Evolutionary conservation across 2,329 filamentous ascomycete species (phyloP).

Genomic region (Pestalotiopsis sp.): DNA sequence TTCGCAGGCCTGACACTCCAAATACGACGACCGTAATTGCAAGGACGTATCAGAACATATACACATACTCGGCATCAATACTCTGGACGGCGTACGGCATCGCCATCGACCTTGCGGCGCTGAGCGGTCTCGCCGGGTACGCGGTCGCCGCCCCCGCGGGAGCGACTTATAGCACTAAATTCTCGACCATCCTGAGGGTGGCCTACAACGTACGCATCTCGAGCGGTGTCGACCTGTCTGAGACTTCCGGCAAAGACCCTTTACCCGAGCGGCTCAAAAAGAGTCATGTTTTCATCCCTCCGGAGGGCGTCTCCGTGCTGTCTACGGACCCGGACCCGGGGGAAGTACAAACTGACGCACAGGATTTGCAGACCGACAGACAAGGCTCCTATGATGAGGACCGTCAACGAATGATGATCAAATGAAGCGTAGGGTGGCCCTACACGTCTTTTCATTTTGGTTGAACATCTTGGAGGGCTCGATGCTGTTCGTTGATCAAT

Average conservation of each 20-base stretch:
- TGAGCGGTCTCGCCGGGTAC: background rate
- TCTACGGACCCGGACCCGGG: background rate
- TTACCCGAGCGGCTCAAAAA: background rate
- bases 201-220: background rate
- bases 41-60: background rate
- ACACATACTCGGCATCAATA: background rate
- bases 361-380: background rate
- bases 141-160: background rate
- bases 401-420: background rate
- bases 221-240: background rate
- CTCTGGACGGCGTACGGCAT: background rate
- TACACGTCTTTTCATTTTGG: too few relatives aligned
- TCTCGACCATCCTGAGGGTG: background rate
- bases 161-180: background rate
- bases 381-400: background rate
- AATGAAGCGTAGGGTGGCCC: background rate
- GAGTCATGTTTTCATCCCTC: background rate
- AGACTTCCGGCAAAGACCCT: background rate
- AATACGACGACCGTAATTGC: background rate
- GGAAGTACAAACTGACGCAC: background rate
- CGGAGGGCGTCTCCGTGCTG: background rate
- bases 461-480: background rate
- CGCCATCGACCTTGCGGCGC: background rate
- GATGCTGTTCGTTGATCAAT: background rate
- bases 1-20: background rate